Evolutionary conservation across 2,329 filamentous ascomycete genomes (phyloP).

Genomic region (Orbilia oligospora): DNA sequence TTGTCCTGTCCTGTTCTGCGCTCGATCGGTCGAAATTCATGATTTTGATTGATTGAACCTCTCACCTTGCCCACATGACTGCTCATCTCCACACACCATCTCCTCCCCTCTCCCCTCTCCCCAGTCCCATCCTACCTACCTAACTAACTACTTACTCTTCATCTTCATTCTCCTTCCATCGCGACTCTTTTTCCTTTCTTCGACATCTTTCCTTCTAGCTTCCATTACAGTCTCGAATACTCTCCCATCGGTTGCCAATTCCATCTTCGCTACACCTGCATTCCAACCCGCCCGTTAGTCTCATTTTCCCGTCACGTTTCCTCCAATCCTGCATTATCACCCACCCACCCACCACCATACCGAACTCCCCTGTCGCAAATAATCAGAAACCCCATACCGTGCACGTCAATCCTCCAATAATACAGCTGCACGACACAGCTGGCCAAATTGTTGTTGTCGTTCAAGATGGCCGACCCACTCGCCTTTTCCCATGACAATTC

Average conservation of each 20-base stretch:
- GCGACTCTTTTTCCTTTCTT: neutral
- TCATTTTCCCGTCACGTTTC: constrained; percentile 36
- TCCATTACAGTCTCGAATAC: neutral
- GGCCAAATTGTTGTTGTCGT: constrained; percentile 32
- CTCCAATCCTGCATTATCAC: constrained; percentile 29
- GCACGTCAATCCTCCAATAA: constrained; percentile 58
- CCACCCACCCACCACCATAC: constrained; percentile 16
- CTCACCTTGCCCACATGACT: too few species aligned
- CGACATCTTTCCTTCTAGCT: neutral
- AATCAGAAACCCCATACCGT: constrained; percentile 17
- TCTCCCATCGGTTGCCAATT: constrained; percentile 2
- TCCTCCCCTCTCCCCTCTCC: neutral
- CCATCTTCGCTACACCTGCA: constrained; percentile 34
- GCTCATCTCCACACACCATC: neutral
- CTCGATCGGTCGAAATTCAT: neutral
- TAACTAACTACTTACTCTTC: neutral
- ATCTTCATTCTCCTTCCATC: constrained; percentile 13
- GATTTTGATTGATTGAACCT: neutral
- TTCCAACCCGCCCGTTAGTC: constrained; percentile 27
- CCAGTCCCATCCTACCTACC: neutral
- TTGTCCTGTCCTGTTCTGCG: too few species aligned
- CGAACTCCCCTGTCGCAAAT: constrained; percentile 37
- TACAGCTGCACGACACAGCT: constrained; percentile 59
- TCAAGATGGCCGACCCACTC: constrained; percentile 55
- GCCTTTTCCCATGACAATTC: constrained; percentile 41